Evolutionary conservation across 2,329 filamentous ascomycete genomes (phyloP), one percentile per base, ranked within the genome.

Genomic region (Nakataea oryzae): DNA sequence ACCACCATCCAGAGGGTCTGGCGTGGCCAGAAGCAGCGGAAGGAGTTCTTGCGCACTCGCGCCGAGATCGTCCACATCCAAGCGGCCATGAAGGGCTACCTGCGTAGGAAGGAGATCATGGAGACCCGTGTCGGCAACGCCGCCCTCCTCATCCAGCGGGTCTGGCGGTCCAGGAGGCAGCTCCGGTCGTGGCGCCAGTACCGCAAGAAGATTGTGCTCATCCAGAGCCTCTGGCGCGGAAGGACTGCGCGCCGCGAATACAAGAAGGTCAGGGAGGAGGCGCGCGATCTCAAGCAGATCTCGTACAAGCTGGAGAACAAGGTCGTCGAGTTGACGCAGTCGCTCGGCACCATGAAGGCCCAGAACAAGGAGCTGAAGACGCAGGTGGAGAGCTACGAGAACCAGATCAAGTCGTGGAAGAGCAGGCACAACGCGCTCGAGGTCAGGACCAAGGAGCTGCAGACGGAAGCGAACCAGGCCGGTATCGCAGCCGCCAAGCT

Each of bases 271-370:
- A 91, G 95, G 68, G 93, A 97, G 76, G 95, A 99, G 76, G 95
- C 95, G 67, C 90, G 95, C 72, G 96, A 99, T 79, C 85, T 99
- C 74, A 97, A 97, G 82, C 93, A 97, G 76, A 99, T 99, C 69
- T 97, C 95, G 2, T 99, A 99, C 82, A 97, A 96, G 81, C 81
- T 99, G 69, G 95, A 99, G 76, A 97, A 99, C 83, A 99, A 99
- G 86, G 95, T 99, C 65, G 91, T 99, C 65, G 95, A 99, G 78
- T 84, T 99, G 70, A 99, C 95, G 1, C 95, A 99, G 75, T 91
- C 89, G 59, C 78, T 99, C 69, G 93, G 95, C 67, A 88, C 91
- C 12, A 89, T 96, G 83, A 96, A 96, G 79, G 85, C 88, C 65
- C 91, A 96, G 77, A 99, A 99, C 84, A 97, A 96, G 81, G 84